Percentiles rank a stretch among this genome's conserved stretches.
phyloP scores from a whole-genome alignment of 2,329 filamentous ascomycete genomes.

The Phialophora macrospora region DNA sequence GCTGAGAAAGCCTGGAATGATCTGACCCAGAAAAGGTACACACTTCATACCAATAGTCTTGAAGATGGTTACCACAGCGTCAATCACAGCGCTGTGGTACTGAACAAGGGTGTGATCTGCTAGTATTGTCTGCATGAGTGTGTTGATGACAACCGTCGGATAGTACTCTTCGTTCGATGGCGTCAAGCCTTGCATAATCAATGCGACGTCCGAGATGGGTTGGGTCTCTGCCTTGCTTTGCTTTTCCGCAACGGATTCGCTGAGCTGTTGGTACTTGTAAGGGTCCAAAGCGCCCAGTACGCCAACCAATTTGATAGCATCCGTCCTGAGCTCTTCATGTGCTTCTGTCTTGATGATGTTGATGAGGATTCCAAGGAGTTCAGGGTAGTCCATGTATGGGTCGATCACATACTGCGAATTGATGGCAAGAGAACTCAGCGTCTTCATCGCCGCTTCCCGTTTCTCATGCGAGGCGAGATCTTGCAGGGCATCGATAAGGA shows the following conservation, averaged over 20 bases:
- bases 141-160: slow-evolving; percentile 96
- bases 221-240: slow-evolving; percentile 71
- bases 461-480: slow-evolving; percentile 90
- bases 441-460: slow-evolving; percentile 86
- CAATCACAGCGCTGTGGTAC: slow-evolving; percentile 91
- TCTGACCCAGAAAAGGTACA: slow-evolving; percentile 89
- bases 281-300: slow-evolving; percentile 94
- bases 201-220: slow-evolving; percentile 83
- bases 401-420: slow-evolving; percentile 98
- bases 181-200: slow-evolving; percentile 97
- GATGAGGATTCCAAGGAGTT: slow-evolving; percentile 88
- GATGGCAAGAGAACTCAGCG: slow-evolving; percentile 88
- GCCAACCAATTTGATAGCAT: slow-evolving; percentile 95
- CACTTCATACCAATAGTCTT: slow-evolving; percentile 94
- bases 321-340: slow-evolving; percentile 80
- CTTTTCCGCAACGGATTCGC: slow-evolving; percentile 83
- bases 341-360: slow-evolving; percentile 94
- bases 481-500: slow-evolving; percentile 91
- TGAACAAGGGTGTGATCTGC: slow-evolving; percentile 88
- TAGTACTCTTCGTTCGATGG: slow-evolving; percentile 99
- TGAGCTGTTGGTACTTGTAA: slow-evolving; percentile 82
- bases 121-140: slow-evolving; percentile 80
- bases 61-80: slow-evolving; percentile 99
- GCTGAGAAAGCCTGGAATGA: slow-evolving; percentile 88
- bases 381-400: slow-evolving; percentile 92